Percentiles rank a stretch among this genome's conserved stretches.
Evolutionary conservation across 2,329 filamentous ascomycete genomes (phyloP).

Genomic region (Tolypocladium pustulatum): DNA sequence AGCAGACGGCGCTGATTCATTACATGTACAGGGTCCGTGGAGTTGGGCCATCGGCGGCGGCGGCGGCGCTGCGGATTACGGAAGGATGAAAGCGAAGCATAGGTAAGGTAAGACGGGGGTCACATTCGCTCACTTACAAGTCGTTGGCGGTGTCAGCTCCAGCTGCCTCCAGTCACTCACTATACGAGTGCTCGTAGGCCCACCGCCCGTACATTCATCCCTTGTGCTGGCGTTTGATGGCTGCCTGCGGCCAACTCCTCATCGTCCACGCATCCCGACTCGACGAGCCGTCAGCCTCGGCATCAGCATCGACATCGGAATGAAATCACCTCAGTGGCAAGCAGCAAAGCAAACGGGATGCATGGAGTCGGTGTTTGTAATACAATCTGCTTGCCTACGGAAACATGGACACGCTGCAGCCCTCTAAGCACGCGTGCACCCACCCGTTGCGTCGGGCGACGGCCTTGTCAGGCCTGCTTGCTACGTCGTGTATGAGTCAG

Average conservation of each 20-base stretch:
- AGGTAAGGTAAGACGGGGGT: background rate
- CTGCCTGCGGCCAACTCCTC: background rate
- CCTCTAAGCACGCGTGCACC: background rate
- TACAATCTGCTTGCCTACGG: background rate
- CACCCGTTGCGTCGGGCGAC: background rate
- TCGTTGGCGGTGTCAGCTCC: background rate
- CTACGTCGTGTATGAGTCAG: background rate
- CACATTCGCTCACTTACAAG: background rate
- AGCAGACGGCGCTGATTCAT: background rate
- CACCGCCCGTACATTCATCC: background rate
- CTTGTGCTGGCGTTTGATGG: background rate
- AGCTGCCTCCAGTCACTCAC: background rate
- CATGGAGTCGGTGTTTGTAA: background rate
- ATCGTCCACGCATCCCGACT: background rate
- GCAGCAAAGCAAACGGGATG: background rate
- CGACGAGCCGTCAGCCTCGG: background rate
- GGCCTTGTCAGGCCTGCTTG: background rate
- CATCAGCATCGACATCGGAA: background rate
- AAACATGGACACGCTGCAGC: background rate
- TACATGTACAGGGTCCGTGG: background rate
- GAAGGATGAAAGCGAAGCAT: background rate
- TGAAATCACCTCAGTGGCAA: background rate
- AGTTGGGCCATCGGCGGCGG: background rate
- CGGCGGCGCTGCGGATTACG: background rate
- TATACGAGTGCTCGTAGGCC: too few species aligned